Percentiles rank a stretch among this genome's conserved stretches.
Evolutionary conservation across 2,329 filamentous ascomycete species (phyloP).

Genomic region (Fusarium temperatum): DNA sequence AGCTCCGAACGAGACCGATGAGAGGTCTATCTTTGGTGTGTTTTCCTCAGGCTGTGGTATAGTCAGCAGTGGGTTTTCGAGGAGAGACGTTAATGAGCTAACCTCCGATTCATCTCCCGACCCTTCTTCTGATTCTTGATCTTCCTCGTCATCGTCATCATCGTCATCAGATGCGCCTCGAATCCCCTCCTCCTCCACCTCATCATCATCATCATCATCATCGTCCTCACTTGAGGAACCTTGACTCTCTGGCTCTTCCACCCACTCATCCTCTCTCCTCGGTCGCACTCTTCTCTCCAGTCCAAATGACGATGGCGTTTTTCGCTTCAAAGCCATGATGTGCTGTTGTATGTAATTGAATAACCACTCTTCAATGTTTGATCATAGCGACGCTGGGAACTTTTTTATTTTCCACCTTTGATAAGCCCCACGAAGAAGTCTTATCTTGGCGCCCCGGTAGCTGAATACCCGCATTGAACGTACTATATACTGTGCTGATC

Average conservation of each 20-base stretch:
- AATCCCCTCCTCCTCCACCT: conserved; percentile 43
- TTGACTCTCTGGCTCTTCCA: conserved; percentile 50
- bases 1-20: conserved; percentile 85
- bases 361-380: neutral
- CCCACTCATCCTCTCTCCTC: conserved; percentile 55
- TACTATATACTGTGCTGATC: too few species aligned
- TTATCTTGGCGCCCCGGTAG: conserved; percentile 31
- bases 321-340: conserved; percentile 53
- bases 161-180: conserved; percentile 37
- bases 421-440: conserved; percentile 29
- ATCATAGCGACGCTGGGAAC: neutral
- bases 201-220: conserved; percentile 43
- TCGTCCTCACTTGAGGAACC: conserved; percentile 40
- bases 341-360: neutral
- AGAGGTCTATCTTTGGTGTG: conserved; percentile 54
- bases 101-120: conserved; percentile 45
- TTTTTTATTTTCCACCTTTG: conserved; percentile 26
- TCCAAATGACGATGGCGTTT: conserved; percentile 45
- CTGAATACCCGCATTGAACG: neutral
- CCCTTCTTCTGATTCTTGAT: conserved; percentile 23
- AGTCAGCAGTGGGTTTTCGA: conserved; percentile 3
- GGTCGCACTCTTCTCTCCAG: conserved; percentile 56
- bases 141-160: conserved; percentile 42
- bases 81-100: neutral
- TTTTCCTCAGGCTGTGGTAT: conserved; percentile 41